A percentile compares a stretch with the other conserved stretches of the same genome.
Evolutionary conservation across 176 grass and related monocot genomes (phyloP).

Genomic region (Pharus latifolius): DNA sequence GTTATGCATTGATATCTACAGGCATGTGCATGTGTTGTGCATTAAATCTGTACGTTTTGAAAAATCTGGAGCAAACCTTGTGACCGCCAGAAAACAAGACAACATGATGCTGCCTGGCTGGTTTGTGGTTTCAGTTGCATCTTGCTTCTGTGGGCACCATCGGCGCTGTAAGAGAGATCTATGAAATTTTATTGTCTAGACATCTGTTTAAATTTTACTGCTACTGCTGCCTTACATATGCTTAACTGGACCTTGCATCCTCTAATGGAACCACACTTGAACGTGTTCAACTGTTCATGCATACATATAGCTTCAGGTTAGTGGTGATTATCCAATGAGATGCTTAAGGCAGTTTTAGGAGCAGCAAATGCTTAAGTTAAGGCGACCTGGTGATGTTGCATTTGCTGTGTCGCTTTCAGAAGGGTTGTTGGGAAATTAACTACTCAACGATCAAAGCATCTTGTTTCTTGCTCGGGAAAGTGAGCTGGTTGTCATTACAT

Average conservation of each 20-base stretch:
- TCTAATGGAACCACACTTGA: not conserved
- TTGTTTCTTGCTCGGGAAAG: not conserved
- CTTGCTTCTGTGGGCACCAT: conserved; percentile 19
- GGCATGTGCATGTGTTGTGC: not conserved
- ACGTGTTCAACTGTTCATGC: not conserved
- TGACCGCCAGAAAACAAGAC: conserved; percentile 24
- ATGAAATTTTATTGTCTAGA: not conserved
- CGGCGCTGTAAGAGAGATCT: not conserved
- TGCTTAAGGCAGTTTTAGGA: too few species aligned
- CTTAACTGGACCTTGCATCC: not conserved
- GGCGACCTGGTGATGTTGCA: not conserved
- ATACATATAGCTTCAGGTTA: not conserved
- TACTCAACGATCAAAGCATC: not conserved
- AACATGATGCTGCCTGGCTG: conserved; percentile 4
- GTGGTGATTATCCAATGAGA: too few species aligned
- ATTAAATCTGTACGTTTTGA: not conserved
- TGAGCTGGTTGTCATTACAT: not conserved
- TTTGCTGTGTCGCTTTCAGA: not conserved
- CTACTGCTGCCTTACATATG: not conserved
- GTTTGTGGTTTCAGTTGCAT: not conserved
- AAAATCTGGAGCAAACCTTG: conserved; percentile 15
- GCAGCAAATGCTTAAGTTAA: too few species aligned
- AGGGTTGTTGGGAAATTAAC: not conserved
- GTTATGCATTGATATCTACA: not conserved
- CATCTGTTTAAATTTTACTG: not conserved